Evolutionary conservation across 2,329 filamentous ascomycete genomes (phyloP).

Genomic region (Phyllosticta citriasiana): DNA sequence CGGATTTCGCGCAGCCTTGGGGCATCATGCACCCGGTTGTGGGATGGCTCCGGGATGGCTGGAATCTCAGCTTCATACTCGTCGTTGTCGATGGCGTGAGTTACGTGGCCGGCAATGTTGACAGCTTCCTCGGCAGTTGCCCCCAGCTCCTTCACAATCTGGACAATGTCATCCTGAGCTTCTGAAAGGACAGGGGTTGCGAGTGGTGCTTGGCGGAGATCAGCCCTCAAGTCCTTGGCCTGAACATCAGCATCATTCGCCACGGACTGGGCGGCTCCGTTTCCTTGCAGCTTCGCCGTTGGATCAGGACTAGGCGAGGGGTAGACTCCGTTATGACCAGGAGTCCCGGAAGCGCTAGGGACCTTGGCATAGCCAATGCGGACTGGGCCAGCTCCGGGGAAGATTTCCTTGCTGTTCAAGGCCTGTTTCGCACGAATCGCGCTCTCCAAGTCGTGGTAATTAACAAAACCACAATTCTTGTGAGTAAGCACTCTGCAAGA

Average conservation of each 20-base stretch:
- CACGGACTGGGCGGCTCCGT: slow-evolving; percentile 16
- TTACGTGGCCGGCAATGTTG: slow-evolving; percentile 63
- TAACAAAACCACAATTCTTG: slow-evolving; percentile 98
- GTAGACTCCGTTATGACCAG: slow-evolving; percentile 77
- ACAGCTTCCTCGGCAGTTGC: slow-evolving; percentile 68
- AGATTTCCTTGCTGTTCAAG: slow-evolving; percentile 96
- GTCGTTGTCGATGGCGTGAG: slow-evolving; percentile 65
- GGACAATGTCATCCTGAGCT: slow-evolving; percentile 70
- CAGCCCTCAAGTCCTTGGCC: slow-evolving; percentile 28
- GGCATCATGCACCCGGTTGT: slow-evolving; percentile 83
- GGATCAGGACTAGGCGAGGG: slow-evolving; percentile 88
- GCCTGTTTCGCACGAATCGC: slow-evolving; percentile 78
- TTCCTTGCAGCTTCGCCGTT: slow-evolving; percentile 28
- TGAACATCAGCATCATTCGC: slow-evolving; percentile 28
- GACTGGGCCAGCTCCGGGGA: slow-evolving; percentile 88
- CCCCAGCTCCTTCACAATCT: slow-evolving; percentile 82
- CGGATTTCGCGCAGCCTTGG: slow-evolving; percentile 91
- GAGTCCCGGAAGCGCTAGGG: slow-evolving; percentile 77
- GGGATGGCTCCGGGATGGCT: slow-evolving; percentile 76
- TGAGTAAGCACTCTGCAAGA: slow-evolving; percentile 91
- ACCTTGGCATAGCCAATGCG: slow-evolving; percentile 97
- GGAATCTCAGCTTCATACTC: slow-evolving; percentile 74
- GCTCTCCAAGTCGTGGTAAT: slow-evolving; percentile 86
- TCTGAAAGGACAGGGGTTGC: slow-evolving; percentile 65
- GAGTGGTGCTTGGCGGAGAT: slow-evolving; percentile 44